These are phyloP conservation scores for Phyllosticta citribraziliensis DNA, from an alignment of 2,329 filamentous ascomycete species.

Conservation along the genomic window DNA sequence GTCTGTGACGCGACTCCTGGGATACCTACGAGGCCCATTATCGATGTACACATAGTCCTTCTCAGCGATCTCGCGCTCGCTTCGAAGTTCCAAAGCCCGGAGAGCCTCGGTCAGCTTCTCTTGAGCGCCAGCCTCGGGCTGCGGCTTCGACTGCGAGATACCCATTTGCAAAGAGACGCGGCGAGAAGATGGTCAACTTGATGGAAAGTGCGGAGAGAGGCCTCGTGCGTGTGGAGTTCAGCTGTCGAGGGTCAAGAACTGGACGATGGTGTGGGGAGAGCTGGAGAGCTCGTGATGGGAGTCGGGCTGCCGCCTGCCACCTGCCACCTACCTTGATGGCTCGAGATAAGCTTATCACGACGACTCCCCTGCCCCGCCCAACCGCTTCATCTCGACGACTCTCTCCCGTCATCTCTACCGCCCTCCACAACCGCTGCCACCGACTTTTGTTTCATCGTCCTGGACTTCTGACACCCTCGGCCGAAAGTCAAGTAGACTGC, in stretches of 20 bases:
- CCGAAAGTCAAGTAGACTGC: too few relatives aligned
- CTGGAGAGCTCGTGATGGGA: not conserved
- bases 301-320: not conserved
- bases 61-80: slow-evolving; percentile 29
- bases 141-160: slow-evolving; percentile 22
- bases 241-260: not conserved
- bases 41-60: slow-evolving; percentile 47
- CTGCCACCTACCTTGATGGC: slow-evolving; percentile 10
- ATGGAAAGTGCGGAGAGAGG: not conserved
- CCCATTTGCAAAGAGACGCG: slow-evolving; percentile 19
- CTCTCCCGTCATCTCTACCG: not conserved
- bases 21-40: slow-evolving; percentile 30
- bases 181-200: not conserved
- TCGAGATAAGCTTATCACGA: not conserved
- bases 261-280: not conserved
- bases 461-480: too few relatives aligned
- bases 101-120: slow-evolving; percentile 33
- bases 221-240: not conserved
- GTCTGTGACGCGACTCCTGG: not conserved
- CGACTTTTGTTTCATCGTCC: too few relatives aligned
- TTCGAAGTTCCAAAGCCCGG: slow-evolving; percentile 36
- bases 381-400: not conserved
- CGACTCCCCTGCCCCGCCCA: not conserved
- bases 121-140: slow-evolving; percentile 25
- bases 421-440: too few relatives aligned